Conservation (phyloP, 345 rosid species). For the Balakata baccata region DNA sequence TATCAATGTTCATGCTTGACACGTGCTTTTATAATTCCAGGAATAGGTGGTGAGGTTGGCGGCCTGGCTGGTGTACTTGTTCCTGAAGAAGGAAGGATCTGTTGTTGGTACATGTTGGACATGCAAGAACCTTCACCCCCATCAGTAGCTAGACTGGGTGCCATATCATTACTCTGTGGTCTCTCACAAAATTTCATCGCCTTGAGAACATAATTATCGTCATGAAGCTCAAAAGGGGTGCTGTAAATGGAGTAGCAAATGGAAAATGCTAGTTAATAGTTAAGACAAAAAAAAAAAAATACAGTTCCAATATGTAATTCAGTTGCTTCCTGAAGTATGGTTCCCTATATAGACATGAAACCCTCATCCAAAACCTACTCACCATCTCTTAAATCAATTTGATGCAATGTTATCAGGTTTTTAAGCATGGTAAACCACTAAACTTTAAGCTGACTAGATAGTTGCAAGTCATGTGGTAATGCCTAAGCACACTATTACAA, state of each 20-base stretch:
- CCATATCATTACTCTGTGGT: conserved; percentile 44
- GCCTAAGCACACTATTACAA: neutral
- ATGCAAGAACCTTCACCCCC: conserved; percentile 60
- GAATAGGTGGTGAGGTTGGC: conserved; percentile 57
- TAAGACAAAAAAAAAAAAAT: neutral
- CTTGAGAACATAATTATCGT: conserved; percentile 92
- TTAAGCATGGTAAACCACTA: neutral
- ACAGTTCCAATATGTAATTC: neutral
- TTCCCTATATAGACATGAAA: neutral
- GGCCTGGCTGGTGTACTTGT: conserved; percentile 42
- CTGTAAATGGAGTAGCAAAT: conserved; percentile 37
- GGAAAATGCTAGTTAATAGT: neutral
- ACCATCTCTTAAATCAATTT: conserved; percentile 8
- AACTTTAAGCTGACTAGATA: neutral
- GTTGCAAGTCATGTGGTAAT: neutral
- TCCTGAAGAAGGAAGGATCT: conserved; percentile 39
- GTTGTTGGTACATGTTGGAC: conserved; percentile 42
- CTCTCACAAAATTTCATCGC: conserved; percentile 75
- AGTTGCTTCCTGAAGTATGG: neutral
- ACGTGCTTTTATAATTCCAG: conserved; percentile 60
- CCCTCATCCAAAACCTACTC: neutral
- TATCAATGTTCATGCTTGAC: conserved; percentile 73
- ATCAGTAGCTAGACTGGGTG: conserved; percentile 31
- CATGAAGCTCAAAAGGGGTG: conserved; percentile 99
- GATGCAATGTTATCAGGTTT: neutral